These are phyloP conservation scores for Hypomyces perniciosus DNA, from an alignment of 2,329 filamentous ascomycete species.

Conservation along the genomic window DNA sequence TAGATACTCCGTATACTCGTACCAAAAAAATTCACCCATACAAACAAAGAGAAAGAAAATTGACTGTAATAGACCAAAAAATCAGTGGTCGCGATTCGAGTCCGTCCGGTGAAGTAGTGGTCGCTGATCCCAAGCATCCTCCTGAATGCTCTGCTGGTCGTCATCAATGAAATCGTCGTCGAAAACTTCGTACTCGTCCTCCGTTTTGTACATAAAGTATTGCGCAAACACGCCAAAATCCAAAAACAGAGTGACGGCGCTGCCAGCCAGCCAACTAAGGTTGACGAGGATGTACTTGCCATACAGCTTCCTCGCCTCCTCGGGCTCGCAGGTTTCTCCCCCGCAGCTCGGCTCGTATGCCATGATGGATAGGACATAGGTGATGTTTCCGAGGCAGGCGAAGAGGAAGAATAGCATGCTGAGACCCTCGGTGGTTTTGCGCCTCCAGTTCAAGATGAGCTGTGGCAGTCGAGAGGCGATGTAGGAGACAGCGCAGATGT, in stretches of 20 bases:
- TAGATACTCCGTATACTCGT: no score
- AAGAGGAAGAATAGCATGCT: slow-evolving; percentile 95
- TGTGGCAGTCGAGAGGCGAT: slow-evolving; percentile 87
- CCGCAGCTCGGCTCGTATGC: slow-evolving; percentile 75
- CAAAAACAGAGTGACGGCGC: slow-evolving; percentile 76
- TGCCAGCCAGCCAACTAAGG: slow-evolving; percentile 83
- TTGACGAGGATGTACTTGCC: slow-evolving; percentile 82
- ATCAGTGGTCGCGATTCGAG: slow-evolving; percentile 12
- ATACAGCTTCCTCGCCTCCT: slow-evolving; percentile 64
- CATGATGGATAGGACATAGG: slow-evolving; percentile 86
- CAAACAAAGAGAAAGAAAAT: neutral
- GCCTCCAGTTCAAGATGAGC: slow-evolving; percentile 82
- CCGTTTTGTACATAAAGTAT: slow-evolving; percentile 74
- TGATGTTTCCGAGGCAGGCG: slow-evolving; percentile 90
- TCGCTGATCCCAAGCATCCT: slow-evolving; percentile 35
- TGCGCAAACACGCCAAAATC: slow-evolving; percentile 85
- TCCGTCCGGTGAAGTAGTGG: slow-evolving; percentile 31
- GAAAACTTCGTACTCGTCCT: slow-evolving; percentile 23
- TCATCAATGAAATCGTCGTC: slow-evolving; percentile 21
- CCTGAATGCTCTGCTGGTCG: slow-evolving; percentile 17
- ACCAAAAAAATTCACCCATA: neutral
- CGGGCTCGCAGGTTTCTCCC: slow-evolving; percentile 49
- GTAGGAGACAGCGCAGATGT: slow-evolving; percentile 83
- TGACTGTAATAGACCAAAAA: neutral
- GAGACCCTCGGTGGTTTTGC: slow-evolving; percentile 89